phyloP scores from a whole-genome alignment of 176 grass and related monocot species.

The Rhynchospora breviuscula region DNA sequence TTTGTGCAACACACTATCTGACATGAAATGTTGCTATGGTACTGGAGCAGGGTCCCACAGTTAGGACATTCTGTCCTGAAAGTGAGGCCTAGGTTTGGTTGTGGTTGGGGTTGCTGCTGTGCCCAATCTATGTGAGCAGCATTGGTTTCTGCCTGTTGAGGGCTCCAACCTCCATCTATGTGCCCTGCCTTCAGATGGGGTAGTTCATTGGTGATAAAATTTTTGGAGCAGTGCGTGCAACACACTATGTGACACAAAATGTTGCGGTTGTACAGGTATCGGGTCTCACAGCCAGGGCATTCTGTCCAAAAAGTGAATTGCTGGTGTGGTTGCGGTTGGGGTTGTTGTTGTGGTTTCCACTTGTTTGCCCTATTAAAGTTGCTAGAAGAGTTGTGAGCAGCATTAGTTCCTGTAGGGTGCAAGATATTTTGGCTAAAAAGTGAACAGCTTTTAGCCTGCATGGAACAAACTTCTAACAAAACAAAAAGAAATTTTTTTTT shows the following conservation, averaged over 20 bases:
- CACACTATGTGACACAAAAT: conserved; percentile 31
- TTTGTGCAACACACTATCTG: conserved; percentile 34
- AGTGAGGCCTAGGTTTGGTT: not conserved
- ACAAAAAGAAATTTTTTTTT: too few species aligned
- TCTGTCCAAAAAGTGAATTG: conserved; percentile 58
- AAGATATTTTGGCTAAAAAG: too few species aligned
- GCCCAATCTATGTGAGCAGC: not conserved
- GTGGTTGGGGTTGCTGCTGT: not conserved
- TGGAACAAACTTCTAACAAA: too few species aligned
- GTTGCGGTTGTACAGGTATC: conserved; percentile 45
- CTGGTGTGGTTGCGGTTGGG: not conserved
- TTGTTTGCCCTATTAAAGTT: not conserved
- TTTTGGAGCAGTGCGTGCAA: conserved; percentile 43
- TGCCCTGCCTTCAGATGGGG: conserved; percentile 29
- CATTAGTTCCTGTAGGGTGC: not conserved
- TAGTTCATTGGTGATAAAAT: conserved; percentile 49
- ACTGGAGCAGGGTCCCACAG: conserved; percentile 24
- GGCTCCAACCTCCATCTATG: conserved; percentile 27
- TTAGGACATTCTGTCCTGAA: conserved; percentile 66
- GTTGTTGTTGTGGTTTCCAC: conserved; percentile 26
- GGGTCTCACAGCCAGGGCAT: conserved; percentile 51
- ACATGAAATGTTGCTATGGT: conserved; percentile 33
- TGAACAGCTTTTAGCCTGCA: too few species aligned
- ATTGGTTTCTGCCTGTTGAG: conserved; percentile 18
- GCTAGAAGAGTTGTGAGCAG: conserved; percentile 25